Evolutionary conservation across 176 grass and related monocot genomes (phyloP).

Genomic region (Eragrostis curvula): DNA sequence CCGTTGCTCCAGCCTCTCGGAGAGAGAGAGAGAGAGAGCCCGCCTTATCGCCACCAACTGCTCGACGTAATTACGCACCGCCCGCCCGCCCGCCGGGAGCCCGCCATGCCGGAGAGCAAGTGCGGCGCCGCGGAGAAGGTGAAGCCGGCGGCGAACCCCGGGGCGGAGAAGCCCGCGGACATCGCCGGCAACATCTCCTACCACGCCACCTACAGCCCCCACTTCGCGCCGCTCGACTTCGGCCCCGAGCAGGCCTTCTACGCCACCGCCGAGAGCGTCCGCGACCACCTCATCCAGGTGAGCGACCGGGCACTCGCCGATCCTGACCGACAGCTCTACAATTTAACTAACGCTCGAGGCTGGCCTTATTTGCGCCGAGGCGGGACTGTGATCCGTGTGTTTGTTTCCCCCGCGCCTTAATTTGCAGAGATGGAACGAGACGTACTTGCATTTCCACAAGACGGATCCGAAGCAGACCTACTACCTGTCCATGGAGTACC

Average conservation of each 20-base stretch:
- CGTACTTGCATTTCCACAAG: constrained; percentile 94
- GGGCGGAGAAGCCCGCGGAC: constrained; percentile 55
- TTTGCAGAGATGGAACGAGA: constrained; percentile 94
- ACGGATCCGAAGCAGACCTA: constrained; percentile 98
- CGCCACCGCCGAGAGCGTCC: constrained; percentile 88
- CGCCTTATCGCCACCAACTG: constrained; percentile 8
- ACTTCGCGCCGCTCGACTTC: constrained; percentile 84
- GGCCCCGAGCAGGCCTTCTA: constrained; percentile 89
- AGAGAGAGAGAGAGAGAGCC: constrained; percentile 33
- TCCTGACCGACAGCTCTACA: neutral
- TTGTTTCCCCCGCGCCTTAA: neutral
- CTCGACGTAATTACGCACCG: constrained; percentile 37
- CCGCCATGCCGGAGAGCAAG: constrained; percentile 47
- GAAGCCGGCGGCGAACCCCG: constrained; percentile 68
- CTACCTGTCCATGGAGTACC: constrained; percentile 99
- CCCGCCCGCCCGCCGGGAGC: constrained; percentile 8
- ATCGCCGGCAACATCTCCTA: constrained; percentile 91
- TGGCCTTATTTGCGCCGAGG: neutral
- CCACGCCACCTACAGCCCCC: constrained; percentile 75
- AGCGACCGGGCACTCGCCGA: neutral
- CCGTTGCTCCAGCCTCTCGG: constrained; percentile 38
- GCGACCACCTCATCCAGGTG: constrained; percentile 85
- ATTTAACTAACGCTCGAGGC: neutral
- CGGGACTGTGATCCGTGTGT: constrained; percentile 29
- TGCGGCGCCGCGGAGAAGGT: constrained; percentile 53